Evolutionary conservation across 2,329 filamentous ascomycete species (phyloP).

Genomic region (Fusarium acutatum): DNA sequence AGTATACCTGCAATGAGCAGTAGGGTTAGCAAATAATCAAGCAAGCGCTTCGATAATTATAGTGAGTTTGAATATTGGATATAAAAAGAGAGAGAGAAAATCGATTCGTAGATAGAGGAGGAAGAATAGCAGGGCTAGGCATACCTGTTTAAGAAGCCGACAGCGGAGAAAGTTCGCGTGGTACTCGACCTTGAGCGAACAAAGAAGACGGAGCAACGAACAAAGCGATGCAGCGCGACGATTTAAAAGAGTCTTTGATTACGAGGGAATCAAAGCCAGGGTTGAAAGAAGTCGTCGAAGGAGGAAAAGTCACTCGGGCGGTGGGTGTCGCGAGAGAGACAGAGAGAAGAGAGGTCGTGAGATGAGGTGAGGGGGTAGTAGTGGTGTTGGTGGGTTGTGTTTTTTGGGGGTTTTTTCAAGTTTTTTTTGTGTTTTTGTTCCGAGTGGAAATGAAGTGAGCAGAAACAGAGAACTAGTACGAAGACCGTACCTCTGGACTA

Average conservation of each 20-base stretch:
- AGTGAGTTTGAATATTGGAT: neutral
- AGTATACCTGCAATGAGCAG: slow-evolving; percentile 25
- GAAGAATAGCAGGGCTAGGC: slow-evolving; percentile 10
- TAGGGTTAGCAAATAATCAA: slow-evolving; percentile 27
- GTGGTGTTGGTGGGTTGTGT: slow-evolving; percentile 42
- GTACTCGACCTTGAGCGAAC: slow-evolving; percentile 40
- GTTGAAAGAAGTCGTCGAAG: slow-evolving; percentile 23
- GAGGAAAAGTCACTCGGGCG: slow-evolving; percentile 38
- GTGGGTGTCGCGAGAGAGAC: slow-evolving; percentile 45
- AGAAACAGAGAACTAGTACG: slow-evolving; percentile 69
- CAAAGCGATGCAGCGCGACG: slow-evolving; percentile 41
- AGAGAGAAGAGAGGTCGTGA: slow-evolving; percentile 31
- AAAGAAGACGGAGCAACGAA: slow-evolving; percentile 42
- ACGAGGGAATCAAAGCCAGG: slow-evolving; percentile 36
- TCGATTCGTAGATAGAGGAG: slow-evolving; percentile 12
- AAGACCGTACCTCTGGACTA: slow-evolving; percentile 66
- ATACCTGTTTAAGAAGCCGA: slow-evolving; percentile 36
- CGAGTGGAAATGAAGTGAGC: slow-evolving; percentile 60
- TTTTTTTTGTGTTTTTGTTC: slow-evolving; percentile 67
- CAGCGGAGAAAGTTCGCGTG: slow-evolving; percentile 39
- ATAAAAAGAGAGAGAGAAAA: neutral
- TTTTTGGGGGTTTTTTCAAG: slow-evolving; percentile 65
- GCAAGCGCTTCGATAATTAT: slow-evolving; percentile 1
- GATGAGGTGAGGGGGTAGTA: slow-evolving; percentile 32
- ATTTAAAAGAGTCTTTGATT: slow-evolving; percentile 40